phyloP scores from a whole-genome alignment of 208 protist species.

The Trypanosoma platydactyli region DNA sequence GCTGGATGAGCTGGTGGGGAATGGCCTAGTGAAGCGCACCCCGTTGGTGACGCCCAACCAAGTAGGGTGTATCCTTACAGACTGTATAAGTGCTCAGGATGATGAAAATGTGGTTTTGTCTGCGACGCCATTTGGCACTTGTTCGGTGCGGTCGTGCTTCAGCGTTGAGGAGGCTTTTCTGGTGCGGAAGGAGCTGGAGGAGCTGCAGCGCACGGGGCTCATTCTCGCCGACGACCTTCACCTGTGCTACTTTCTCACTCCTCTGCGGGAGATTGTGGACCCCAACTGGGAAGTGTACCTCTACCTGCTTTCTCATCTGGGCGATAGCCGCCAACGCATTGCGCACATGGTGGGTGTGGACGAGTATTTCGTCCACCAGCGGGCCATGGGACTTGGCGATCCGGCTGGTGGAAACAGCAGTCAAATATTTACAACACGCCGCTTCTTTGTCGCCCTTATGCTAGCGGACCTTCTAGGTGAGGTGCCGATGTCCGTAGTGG shows the following conservation, averaged over 20 bases:
- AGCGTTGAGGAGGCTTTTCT: constrained; percentile 74
- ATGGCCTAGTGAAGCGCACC: constrained; percentile 16
- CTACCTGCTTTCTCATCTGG: constrained; percentile 57
- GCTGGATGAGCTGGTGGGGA: constrained; percentile 11
- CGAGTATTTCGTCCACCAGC: constrained; percentile 69
- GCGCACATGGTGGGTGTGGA: constrained; percentile 72
- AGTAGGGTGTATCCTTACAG: not conserved
- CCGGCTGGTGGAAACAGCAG: constrained; percentile 36
- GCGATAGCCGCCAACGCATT: constrained; percentile 77
- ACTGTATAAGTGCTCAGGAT: not conserved
- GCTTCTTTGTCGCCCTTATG: constrained; percentile 90
- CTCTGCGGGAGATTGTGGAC: constrained; percentile 70
- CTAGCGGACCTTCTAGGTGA: constrained; percentile 84
- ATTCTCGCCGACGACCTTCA: constrained; percentile 90
- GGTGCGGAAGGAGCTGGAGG: constrained; percentile 66
- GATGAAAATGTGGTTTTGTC: constrained; percentile 19
- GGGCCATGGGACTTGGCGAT: constrained; percentile 61
- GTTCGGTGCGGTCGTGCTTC: constrained; percentile 82
- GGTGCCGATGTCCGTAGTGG: constrained; percentile 66
- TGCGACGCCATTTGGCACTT: constrained; percentile 73
- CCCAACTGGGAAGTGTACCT: constrained; percentile 79
- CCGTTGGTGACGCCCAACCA: not conserved
- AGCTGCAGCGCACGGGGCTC: constrained; percentile 66
- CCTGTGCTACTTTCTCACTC: constrained; percentile 88
- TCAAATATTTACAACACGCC: constrained; percentile 67